Conservation (phyloP, 805 yeast genomes). For the Monosporozyma yasuniensis region DNA sequence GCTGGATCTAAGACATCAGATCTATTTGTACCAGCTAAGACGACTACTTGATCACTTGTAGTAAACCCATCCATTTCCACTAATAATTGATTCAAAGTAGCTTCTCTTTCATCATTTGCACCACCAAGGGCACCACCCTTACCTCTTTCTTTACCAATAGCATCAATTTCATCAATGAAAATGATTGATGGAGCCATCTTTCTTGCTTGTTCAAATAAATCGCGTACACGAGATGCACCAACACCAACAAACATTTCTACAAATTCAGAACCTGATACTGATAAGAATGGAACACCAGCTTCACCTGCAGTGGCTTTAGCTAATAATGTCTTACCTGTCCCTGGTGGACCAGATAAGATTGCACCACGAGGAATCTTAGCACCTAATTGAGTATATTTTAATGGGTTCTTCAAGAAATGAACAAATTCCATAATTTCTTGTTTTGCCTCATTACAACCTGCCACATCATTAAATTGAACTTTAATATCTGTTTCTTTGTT, state of each 20-base stretch:
- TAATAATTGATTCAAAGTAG: constrained; percentile 80
- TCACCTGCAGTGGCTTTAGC: constrained; percentile 97
- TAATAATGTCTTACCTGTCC: constrained; percentile 88
- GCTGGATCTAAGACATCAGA: constrained; percentile 88
- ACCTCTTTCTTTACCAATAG: constrained; percentile 80
- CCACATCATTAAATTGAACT: constrained; percentile 79
- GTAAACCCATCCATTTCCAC: constrained; percentile 96
- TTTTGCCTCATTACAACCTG: constrained; percentile 91
- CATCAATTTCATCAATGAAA: constrained; percentile 92
- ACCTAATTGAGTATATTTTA: constrained; percentile 76
- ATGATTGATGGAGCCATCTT: constrained; percentile 85
- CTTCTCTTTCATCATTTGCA: constrained; percentile 87
- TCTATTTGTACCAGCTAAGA: constrained; percentile 89
- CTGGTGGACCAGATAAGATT: constrained; percentile 89
- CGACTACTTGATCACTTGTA: constrained; percentile 83
- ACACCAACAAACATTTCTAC: constrained; percentile 98
- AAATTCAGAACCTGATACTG: constrained; percentile 89
- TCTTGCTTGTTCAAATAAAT: constrained; percentile 80
- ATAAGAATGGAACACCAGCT: constrained; percentile 86
- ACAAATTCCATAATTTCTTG: constrained; percentile 95
- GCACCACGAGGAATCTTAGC: constrained; percentile 97
- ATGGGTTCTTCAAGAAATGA: constrained; percentile 75
- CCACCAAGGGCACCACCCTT: constrained; percentile 70
- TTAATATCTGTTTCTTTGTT: constrained; percentile 79
- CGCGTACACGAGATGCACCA: constrained; percentile 92